A percentile compares a stretch with the other conserved stretches of the same genome.
Evolutionary conservation across 129 eudicot species (phyloP).

Genomic region (Heracleum sosnowskyi): DNA sequence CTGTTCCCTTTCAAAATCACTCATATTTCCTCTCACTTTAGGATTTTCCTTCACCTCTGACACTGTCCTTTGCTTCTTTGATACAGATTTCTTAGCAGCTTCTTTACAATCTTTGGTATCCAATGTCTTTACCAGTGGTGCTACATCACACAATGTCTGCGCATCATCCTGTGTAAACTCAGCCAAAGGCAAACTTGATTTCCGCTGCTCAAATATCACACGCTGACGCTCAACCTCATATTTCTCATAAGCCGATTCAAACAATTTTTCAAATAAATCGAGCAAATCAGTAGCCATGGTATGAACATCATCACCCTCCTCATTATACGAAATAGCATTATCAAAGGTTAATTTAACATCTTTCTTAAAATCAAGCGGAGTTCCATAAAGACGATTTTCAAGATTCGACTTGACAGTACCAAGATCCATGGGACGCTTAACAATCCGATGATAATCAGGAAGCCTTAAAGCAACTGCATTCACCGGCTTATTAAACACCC

Average conservation of each 20-base stretch:
- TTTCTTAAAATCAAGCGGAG: constrained; percentile 35
- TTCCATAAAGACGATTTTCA: constrained; percentile 18
- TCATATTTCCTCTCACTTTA: too few species aligned
- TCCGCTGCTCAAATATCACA: not conserved
- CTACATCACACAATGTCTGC: too few species aligned
- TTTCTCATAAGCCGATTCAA: constrained; percentile 18
- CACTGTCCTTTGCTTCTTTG: not conserved
- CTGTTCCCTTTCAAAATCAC: too few species aligned
- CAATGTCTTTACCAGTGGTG: not conserved
- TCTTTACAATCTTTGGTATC: not conserved
- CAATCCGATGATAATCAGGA: constrained; percentile 30
- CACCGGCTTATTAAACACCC: constrained; percentile 47
- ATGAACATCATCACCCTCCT: constrained; percentile 35
- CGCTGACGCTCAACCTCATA: not conserved
- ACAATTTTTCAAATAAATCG: not conserved
- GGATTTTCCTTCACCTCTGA: constrained; percentile 5
- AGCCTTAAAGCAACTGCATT: constrained; percentile 31
- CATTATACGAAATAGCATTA: constrained; percentile 53
- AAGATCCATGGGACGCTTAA: constrained; percentile 48
- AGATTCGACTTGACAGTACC: constrained; percentile 45
- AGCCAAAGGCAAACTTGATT: not conserved
- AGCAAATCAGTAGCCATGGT: constrained; percentile 22
- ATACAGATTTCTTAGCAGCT: not conserved
- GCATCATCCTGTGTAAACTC: too few species aligned
- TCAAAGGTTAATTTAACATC: constrained; percentile 51